Conservation (phyloP, 345 rosid species). For the Syzygium grande region DNA sequence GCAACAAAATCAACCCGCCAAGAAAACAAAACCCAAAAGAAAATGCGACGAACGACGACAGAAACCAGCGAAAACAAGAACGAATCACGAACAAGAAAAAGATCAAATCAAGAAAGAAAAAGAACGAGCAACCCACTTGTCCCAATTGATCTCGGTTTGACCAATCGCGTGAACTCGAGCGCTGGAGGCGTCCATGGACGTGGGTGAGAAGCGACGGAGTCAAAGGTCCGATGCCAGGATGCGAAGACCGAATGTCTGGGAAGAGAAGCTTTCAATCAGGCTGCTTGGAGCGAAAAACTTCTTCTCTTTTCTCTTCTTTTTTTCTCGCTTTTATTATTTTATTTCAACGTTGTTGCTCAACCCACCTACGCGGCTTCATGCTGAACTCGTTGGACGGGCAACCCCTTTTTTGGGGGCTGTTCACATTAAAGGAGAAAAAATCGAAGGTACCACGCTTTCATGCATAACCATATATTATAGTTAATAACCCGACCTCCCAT, state of each 20-base stretch:
- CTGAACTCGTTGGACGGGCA: neutral
- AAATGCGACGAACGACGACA: neutral
- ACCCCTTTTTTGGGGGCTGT: neutral
- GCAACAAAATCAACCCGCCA: neutral
- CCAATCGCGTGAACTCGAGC: slow-evolving; percentile 57
- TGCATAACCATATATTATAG: neutral
- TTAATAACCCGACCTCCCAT: too few species aligned
- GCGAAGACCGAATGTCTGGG: neutral
- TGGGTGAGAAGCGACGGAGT: neutral
- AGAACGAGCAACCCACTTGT: slow-evolving; percentile 46
- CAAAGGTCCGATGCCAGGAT: neutral
- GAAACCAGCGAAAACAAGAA: neutral
- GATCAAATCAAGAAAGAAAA: neutral
- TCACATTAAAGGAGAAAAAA: neutral
- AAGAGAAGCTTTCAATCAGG: neutral
- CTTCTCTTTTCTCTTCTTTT: neutral
- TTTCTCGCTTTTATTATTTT: neutral
- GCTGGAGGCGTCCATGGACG: slow-evolving; percentile 16
- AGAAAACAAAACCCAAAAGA: neutral
- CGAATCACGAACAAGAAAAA: neutral
- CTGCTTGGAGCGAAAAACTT: neutral
- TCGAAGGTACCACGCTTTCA: neutral
- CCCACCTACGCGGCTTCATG: neutral
- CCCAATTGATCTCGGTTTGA: slow-evolving; percentile 95
- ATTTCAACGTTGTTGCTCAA: neutral